Percentiles rank a stretch among this genome's conserved stretches.
These are phyloP conservation scores for Camellia japonica DNA, from an alignment of 148 eudicot species.

Conservation along the genomic window DNA sequence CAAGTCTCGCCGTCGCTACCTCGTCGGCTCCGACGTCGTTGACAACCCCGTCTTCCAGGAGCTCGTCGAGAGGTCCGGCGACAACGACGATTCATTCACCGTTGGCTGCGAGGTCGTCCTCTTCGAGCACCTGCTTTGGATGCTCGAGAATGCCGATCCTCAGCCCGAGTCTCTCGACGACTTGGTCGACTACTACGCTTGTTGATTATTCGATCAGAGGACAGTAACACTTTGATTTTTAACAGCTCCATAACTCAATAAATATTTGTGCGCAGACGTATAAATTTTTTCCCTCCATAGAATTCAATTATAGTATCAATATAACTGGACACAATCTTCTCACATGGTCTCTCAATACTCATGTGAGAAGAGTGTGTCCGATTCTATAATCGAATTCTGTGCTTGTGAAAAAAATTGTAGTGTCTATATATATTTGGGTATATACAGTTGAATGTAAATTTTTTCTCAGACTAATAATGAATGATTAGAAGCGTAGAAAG, in stretches of 20 bases:
- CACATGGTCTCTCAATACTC: too few relatives aligned
- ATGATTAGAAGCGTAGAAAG: slow-evolving; percentile 4
- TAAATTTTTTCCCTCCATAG: too few relatives aligned
- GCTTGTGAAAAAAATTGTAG: too few relatives aligned
- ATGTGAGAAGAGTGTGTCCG: too few relatives aligned
- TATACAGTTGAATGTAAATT: neutral
- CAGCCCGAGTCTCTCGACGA: slow-evolving; percentile 56
- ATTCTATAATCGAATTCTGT: too few relatives aligned
- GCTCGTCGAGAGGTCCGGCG: slow-evolving; percentile 38
- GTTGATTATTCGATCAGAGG: slow-evolving; percentile 15
- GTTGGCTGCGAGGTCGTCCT: slow-evolving; percentile 71
- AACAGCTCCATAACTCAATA: neutral
- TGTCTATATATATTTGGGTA: too few relatives aligned
- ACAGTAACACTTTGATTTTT: slow-evolving; percentile 2
- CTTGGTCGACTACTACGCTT: slow-evolving; percentile 61
- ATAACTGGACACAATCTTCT: too few relatives aligned
- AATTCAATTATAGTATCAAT: too few relatives aligned
- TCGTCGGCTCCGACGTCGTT: slow-evolving; percentile 48
- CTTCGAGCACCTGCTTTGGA: slow-evolving; percentile 76
- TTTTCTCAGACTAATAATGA: neutral
- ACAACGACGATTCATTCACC: slow-evolving; percentile 19
- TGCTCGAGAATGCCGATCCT: slow-evolving; percentile 74
- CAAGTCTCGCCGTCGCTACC: slow-evolving; percentile 57
- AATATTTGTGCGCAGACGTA: neutral
- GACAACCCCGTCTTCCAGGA: slow-evolving; percentile 59